Evolutionary conservation across 2,329 filamentous ascomycete genomes (phyloP), one percentile per base, ranked within the genome.

Genomic region (Botrytis medusae): DNA sequence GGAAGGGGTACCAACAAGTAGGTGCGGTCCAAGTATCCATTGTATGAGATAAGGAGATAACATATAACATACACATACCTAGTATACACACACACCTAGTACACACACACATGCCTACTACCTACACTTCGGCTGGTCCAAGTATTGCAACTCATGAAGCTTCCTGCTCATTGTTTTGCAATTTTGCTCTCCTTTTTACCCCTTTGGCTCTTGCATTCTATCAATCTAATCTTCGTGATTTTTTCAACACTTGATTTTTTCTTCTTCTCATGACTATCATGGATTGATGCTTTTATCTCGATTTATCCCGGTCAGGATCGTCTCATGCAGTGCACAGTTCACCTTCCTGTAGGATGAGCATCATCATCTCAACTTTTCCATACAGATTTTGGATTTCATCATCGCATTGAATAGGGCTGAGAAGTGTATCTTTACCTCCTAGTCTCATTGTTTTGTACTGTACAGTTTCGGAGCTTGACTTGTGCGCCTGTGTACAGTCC

Each of bases 311-410:
- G 25, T 40, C 46, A 54, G 32, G 46, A 68, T 54, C 34, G 18
- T 37, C 48, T 68, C 25, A 68, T 68, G 64, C 64, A 68, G 63
- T 67, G 63, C 63, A 67, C 65, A 69, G 48, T 69, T 59, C 65
- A 69, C 51, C 64, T n/a, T 57, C 46, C 65, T 69, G 51, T 68
- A 40, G 42, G 64, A 68, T 29, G 64, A 42, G 34, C 46, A 54
- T 68, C 64, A 44, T 51, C 63, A 54, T 69, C 65, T 69, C 37
- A 69, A 69, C 18, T 68, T 29, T 29, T 67, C 63, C 44, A 51
- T 51, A n/a, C 44, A 67, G 12, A 37, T 37, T 37, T 37, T 57
- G 64, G 48, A 68, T 48, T 46, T 16, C 29, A 25, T 40, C n/a
- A 48, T 48, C 64, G 18, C 22, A 65, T 34, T 34, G n/a, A 29